Percentiles rank a stretch among this genome's conserved stretches.
These are phyloP conservation scores for Neurospora sp. DNA, from an alignment of 495 filamentous ascomycete species.

Conservation along the genomic window DNA sequence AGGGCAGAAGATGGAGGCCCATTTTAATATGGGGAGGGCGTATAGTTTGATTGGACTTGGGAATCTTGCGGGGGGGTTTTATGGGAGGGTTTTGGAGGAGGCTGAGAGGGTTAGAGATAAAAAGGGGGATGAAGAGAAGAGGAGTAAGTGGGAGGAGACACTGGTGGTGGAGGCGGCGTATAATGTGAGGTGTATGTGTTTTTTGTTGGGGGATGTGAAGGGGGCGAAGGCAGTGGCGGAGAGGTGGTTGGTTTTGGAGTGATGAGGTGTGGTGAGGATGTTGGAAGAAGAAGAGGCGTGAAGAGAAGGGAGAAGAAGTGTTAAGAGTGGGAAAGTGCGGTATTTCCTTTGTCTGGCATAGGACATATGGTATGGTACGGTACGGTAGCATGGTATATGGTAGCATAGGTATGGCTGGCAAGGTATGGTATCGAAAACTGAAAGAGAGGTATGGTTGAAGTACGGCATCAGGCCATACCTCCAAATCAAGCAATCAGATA, in stretches of 20 bases:
- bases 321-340: no score
- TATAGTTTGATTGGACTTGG: conserved; percentile 73
- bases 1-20: conserved; percentile 47
- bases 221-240: conserved; percentile 18
- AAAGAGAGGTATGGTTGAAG: background rate
- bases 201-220: conserved; percentile 22
- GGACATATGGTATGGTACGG: background rate
- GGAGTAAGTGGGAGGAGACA: conserved; percentile 37
- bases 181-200: conserved; percentile 48
- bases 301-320: no score
- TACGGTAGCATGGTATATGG: background rate
- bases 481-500: background rate
- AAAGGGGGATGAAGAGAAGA: background rate
- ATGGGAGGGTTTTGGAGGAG: conserved; percentile 37
- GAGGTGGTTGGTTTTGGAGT: conserved; percentile 20
- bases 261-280: no score
- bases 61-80: conserved; percentile 68
- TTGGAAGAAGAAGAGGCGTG: no score
- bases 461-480: background rate
- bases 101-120: background rate
- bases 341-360: background rate
- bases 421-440: background rate
- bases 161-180: conserved; percentile 66
- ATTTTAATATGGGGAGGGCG: conserved; percentile 76
- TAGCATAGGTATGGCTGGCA: background rate